These are phyloP conservation scores for Phragmites australis DNA, from an alignment of 176 grass and related monocot genomes.

Conservation along the genomic window DNA sequence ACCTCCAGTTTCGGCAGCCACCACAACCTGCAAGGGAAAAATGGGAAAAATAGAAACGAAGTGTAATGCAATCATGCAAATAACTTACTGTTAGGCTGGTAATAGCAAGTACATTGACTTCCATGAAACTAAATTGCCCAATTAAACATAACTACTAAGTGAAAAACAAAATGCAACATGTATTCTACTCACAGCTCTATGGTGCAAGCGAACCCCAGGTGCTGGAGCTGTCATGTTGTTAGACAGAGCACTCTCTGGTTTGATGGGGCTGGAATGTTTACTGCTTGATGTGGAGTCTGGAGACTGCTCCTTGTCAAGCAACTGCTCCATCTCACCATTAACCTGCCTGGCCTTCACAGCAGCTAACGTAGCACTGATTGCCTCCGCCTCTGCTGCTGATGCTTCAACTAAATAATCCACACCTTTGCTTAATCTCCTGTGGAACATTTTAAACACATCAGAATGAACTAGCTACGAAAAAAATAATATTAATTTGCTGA, in stretches of 20 bases:
- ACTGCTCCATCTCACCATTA: constrained; percentile 76
- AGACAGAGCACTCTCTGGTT: constrained; percentile 57
- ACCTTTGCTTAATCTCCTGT: constrained; percentile 88
- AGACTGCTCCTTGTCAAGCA: constrained; percentile 57
- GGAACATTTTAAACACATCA: constrained; percentile 10
- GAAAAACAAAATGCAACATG: constrained; percentile 11
- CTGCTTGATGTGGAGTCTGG: constrained; percentile 68
- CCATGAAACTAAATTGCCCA: constrained; percentile 11
- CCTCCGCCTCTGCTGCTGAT: constrained; percentile 89
- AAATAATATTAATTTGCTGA: constrained; percentile 4
- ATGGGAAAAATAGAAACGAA: constrained; percentile 1
- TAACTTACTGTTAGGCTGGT: constrained; percentile 1
- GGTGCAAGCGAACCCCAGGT: constrained; percentile 93
- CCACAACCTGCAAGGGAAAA: constrained; percentile 63
- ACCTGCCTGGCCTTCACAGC: constrained; percentile 88
- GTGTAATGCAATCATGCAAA: constrained; percentile 4
- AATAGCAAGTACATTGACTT: constrained; percentile 1
- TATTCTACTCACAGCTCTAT: constrained; percentile 93
- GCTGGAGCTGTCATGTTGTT: constrained; percentile 57
- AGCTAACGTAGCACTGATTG: constrained; percentile 87
- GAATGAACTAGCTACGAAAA: constrained; percentile 1
- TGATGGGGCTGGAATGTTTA: constrained; percentile 82
- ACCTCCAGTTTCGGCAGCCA: constrained; percentile 96
- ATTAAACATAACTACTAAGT: constrained; percentile 27
- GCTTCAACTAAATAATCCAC: constrained; percentile 92